Evolutionary conservation across 2,329 filamentous ascomycete species (phyloP).

Genomic region (Claviceps sp.): DNA sequence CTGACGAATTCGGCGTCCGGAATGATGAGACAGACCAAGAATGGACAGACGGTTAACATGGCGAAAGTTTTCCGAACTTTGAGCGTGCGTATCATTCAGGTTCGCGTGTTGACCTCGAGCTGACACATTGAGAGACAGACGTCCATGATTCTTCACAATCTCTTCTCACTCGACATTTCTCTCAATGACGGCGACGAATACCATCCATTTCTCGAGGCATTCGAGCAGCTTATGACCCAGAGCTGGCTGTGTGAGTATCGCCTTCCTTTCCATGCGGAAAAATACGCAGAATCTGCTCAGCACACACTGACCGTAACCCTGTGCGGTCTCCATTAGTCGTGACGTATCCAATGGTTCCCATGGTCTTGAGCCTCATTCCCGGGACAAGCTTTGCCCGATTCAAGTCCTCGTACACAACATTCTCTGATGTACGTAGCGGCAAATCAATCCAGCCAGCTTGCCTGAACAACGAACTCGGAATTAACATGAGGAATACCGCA

Average conservation of each 20-base stretch:
- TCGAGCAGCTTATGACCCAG: conserved; percentile 1
- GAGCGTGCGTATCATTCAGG: neutral
- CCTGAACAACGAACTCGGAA: too few relatives aligned
- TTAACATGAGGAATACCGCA: neutral
- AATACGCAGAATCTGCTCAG: too few relatives aligned
- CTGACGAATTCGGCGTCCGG: neutral
- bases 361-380: neutral
- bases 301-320: too few relatives aligned
- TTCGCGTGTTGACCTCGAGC: too few relatives aligned
- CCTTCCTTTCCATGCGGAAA: too few relatives aligned
- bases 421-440: neutral
- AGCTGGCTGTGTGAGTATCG: conserved; percentile 1
- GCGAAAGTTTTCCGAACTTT: neutral
- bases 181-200: neutral
- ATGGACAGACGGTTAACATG: neutral
- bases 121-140: neutral
- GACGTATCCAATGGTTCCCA: neutral
- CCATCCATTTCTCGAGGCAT: conserved; percentile 1
- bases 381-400: neutral
- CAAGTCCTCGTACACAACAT: neutral
- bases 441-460: too few relatives aligned
- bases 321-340: neutral
- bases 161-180: neutral
- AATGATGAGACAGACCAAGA: neutral
- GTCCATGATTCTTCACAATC: conserved; percentile 1